These are phyloP conservation scores for Ophiostoma novo-ulmi DNA, from an alignment of 2,329 filamentous ascomycete genomes.

Conservation along the genomic window DNA sequence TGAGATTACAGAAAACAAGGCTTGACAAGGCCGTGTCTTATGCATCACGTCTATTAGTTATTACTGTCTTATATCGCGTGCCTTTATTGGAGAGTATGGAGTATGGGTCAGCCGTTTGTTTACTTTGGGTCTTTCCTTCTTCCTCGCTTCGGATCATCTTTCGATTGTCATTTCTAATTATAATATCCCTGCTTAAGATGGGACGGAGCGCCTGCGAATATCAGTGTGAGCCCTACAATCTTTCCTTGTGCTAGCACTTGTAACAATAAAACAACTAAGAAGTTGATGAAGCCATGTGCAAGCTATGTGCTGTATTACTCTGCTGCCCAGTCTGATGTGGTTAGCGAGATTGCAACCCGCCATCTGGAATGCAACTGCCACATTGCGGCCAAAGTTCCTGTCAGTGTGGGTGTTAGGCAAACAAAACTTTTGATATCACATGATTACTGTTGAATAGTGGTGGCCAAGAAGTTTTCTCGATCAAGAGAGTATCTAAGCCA, in stretches of 20 bases:
- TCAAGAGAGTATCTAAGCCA: neutral
- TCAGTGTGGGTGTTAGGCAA: neutral
- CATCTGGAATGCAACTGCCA: neutral
- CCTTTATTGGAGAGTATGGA: neutral
- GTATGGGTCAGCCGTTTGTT: neutral
- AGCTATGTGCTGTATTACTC: neutral
- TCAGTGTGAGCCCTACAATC: neutral
- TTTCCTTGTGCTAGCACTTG: neutral
- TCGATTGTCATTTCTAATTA: neutral
- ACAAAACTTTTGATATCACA: too few species aligned
- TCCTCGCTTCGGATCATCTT: neutral
- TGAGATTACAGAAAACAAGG: conserved; percentile 6
- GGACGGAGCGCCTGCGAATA: neutral
- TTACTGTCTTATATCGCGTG: neutral
- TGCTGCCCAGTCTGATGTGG: conserved; percentile 2
- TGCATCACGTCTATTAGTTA: neutral
- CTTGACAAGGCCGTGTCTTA: neutral
- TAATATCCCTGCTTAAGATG: neutral
- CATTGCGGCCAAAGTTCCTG: neutral
- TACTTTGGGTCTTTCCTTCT: neutral
- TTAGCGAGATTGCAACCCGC: neutral
- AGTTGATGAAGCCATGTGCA: neutral
- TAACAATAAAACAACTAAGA: neutral
- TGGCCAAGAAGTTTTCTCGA: neutral
- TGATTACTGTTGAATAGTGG: too few species aligned